These are phyloP conservation scores for Fusarium solani-melongenae DNA, from an alignment of 2,329 filamentous ascomycete genomes.

Conservation along the genomic window DNA sequence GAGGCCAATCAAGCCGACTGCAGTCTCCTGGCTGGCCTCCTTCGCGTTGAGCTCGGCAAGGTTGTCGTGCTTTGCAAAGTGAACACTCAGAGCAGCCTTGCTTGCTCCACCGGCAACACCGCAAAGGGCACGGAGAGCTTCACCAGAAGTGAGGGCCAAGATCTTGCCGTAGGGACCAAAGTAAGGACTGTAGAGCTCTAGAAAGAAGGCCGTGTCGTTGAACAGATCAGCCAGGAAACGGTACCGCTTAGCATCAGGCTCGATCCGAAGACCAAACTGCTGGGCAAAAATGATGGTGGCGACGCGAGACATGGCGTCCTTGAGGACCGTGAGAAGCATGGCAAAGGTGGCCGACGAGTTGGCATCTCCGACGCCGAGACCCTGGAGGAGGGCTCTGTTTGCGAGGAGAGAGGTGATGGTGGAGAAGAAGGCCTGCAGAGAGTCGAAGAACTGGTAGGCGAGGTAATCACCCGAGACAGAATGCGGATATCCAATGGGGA, in stretches of 20 bases:
- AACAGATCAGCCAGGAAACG: constrained; percentile 88
- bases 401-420: constrained; percentile 84
- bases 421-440: constrained; percentile 85
- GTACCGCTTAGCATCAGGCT: constrained; percentile 92
- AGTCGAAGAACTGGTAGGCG: constrained; percentile 77
- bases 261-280: constrained; percentile 81
- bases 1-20: constrained; percentile 90
- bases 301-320: constrained; percentile 82
- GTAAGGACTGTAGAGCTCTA: constrained; percentile 84
- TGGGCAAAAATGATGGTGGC: constrained; percentile 91
- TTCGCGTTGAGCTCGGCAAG: constrained; percentile 93
- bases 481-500: constrained; percentile 88
- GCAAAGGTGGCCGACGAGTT: constrained; percentile 82
- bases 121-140: constrained; percentile 73
- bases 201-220: constrained; percentile 86
- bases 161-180: constrained; percentile 68
- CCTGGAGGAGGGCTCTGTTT: constrained; percentile 82
- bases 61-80: constrained; percentile 90
- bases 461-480: constrained; percentile 89
- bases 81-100: constrained; percentile 90
- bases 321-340: constrained; percentile 83
- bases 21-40: constrained; percentile 94
- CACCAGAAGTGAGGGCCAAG: constrained; percentile 60
- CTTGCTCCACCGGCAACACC: constrained; percentile 90
- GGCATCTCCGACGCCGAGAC: constrained; percentile 85